Evolutionary conservation across 2,329 filamentous ascomycete species (phyloP), one percentile per base, ranked within the genome.

Genomic region (Beauveria caledonica): DNA sequence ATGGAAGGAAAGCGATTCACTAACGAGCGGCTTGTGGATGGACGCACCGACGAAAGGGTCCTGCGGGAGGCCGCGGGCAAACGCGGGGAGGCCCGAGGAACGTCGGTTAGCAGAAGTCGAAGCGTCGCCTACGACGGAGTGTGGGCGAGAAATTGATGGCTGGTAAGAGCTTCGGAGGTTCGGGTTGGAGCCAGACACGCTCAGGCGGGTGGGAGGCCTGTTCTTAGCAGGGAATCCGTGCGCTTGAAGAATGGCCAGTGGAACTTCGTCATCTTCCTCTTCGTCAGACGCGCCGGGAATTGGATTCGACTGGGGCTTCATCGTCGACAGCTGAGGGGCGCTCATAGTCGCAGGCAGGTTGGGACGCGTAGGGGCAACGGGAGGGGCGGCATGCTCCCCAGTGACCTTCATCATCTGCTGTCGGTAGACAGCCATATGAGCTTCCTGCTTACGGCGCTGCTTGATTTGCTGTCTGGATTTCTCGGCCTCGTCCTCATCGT

Each of bases 321-420:
- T 67, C 5, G 71, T 69, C 60, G 69, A 70, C 21, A 89, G 71
- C 63, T 86, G 86, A 1, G 87, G 85, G 4, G 84, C 83, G 70
- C 86, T 89, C 67, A 80, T 78, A 5, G 83, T 84, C 39, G 80
- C 76, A 19, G 81, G 78, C 63, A 86, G 72, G 54, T 77, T 76
- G 15, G 83, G 80, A n/a, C 85, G 82, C 27, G 79, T 72, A 15
- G 79, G 61, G 13, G 63, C 55, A 9, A 62, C 25, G 6, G 65
- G 45, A 8, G 63, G 53, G 6, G 63, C 52, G 5, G 80, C 72
- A 23, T 85, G 76, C 66, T 93, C 90, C 52, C 92, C 92, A 1
- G 91, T 95, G 33, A 94, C 88, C 74, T 96, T 96, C 89, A 93
- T 96, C 92, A 96, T 96, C 73, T 94, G 89, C 72, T 96, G 92